phyloP scores from a whole-genome alignment of 2,329 filamentous ascomycete species.

The Aureobasidium sp. region DNA sequence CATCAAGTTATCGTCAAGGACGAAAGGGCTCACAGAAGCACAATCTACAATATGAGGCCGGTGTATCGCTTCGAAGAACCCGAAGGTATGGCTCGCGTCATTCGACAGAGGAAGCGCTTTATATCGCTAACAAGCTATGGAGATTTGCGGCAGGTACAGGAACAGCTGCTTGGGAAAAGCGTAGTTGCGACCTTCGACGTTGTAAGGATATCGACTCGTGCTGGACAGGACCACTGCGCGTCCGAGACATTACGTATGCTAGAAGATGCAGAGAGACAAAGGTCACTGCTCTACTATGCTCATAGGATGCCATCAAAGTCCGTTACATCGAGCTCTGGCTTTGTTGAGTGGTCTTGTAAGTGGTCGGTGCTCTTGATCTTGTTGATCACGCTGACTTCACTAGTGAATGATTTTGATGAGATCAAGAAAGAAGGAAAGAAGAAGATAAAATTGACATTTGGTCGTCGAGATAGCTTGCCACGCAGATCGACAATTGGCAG shows the following conservation, averaged over 20 bases:
- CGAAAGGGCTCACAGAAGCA: neutral
- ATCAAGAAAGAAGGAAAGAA: neutral
- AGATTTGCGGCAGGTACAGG: neutral
- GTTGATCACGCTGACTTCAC: neutral
- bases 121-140: neutral
- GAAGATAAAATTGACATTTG: neutral
- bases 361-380: neutral
- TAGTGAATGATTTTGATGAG: neutral
- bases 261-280: neutral
- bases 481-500: neutral
- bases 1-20: neutral
- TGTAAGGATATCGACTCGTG: neutral
- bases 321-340: neutral
- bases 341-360: neutral
- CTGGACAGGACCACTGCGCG: neutral
- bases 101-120: too few relatives aligned
- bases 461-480: neutral
- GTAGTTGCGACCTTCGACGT: neutral
- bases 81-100: neutral
- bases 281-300: neutral
- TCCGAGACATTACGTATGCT: conserved; percentile 3
- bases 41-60: neutral
- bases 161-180: neutral
- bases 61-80: neutral
- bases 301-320: neutral